Evolutionary conservation across 1,284 basidiomycete species (phyloP).

Genomic region (Trichosporon sp.): DNA sequence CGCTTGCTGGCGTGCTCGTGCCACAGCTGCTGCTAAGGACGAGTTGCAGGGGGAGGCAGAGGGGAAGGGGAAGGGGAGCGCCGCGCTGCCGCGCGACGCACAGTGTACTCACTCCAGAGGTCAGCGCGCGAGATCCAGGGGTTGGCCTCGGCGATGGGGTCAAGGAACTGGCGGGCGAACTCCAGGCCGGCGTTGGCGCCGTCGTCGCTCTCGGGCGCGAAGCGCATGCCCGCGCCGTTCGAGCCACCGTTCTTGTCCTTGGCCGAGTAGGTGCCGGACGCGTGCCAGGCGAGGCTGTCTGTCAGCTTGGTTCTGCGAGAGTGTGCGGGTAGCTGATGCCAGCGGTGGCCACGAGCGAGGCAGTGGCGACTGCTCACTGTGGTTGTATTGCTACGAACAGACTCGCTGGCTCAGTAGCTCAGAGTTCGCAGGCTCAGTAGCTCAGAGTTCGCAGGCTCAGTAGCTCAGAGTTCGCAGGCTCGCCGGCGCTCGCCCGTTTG

Average conservation of each 20-base stretch:
- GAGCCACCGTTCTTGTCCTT: conserved; percentile 54
- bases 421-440: too few relatives aligned
- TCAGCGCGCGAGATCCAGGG: conserved; percentile 55
- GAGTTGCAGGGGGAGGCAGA: background rate
- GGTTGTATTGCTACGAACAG: too few relatives aligned
- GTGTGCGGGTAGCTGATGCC: too few relatives aligned
- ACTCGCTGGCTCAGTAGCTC: too few relatives aligned
- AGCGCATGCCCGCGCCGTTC: conserved; percentile 50
- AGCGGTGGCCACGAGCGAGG: background rate
- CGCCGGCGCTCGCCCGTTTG: background rate
- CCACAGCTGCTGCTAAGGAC: background rate
- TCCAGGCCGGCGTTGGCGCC: conserved; percentile 52
- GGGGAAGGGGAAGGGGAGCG: background rate
- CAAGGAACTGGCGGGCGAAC: conserved; percentile 54
- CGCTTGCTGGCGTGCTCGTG: too few relatives aligned
- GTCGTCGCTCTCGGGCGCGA: conserved; percentile 50
- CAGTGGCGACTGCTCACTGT: background rate
- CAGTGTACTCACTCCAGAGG: conserved; percentile 45
- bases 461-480: too few relatives aligned
- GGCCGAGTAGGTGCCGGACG: conserved; percentile 50
- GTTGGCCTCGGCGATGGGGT: conserved; percentile 54
- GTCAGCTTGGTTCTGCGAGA: background rate
- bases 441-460: too few relatives aligned
- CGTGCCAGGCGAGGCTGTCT: conserved; percentile 55
- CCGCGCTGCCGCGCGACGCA: background rate